Base-by-base conservation (phyloP, 2,329 filamentous ascomycete species). In the Allantophomopsis cytisporea region DNA sequence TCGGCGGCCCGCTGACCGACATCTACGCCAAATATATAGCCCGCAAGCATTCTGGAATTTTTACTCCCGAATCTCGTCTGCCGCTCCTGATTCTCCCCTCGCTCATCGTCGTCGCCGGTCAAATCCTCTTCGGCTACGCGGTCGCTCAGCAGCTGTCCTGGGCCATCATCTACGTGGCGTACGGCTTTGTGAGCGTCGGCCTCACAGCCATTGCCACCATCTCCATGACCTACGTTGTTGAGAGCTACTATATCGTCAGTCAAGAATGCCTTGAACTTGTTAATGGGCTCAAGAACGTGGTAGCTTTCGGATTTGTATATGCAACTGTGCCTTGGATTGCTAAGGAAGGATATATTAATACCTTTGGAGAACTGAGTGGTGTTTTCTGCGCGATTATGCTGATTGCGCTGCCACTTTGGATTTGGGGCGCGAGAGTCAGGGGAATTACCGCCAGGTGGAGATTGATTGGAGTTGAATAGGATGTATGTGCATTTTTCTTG, bases 251-350 rank as follows among this genome's bases (percentile, higher is more conserved):
- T 12, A 31, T 35, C 13, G 21, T 39, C 18, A 31, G 35, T 14
- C 18, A 31, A 7, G 37, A 42, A 13, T 14, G 12, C 11, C 8
- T 40, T n/a, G 31, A 34, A 11, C 14, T 41, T 12, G 37, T 41
- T 5, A 41, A 41, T 39, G 57, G 58, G 2, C 46, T 58, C n/a
- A 63, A 62, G 50, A 67, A 68, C 42, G 57, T 68, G 20, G 61
- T 66, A 6, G 62, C 63, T 4, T 69, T 68, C 43, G 63, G 63
- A 2, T 65, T 68, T 43, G 45, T 65, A 13, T 64, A 65, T 36
- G 64, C 58, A 38, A 58, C 51, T 48, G 66, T 67, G 49, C 47
- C 52, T 50, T 51, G 44, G 52, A 44, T 28, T 28, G 23, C 23
- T 3, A 28, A 28, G 23, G 23, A 28, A 12, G 23, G 23, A 28